Conservation (phyloP, 257 asterid genomes). For the Lantana camara region DNA sequence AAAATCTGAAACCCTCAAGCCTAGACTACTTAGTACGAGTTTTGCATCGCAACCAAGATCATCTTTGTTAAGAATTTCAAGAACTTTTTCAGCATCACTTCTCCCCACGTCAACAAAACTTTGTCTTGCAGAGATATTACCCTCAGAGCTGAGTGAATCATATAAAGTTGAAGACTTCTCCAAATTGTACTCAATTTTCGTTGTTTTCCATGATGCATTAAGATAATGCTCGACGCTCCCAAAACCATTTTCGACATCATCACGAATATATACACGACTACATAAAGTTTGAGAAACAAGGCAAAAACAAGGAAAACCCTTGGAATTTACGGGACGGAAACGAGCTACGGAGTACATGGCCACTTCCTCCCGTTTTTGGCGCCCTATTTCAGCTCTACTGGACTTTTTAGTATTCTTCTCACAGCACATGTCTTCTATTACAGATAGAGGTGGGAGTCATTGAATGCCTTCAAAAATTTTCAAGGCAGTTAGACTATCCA, state of each 20-base stretch:
- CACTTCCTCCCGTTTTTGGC: conserved; percentile 82
- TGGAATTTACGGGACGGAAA: conserved; percentile 45
- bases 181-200: conserved; percentile 33
- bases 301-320: conserved; percentile 39
- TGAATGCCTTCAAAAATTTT: conserved; percentile 78
- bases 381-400: conserved; percentile 72
- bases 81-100: conserved; percentile 58
- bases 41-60: conserved; percentile 75
- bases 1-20: conserved; percentile 71
- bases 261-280: conserved; percentile 38
- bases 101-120: conserved; percentile 50
- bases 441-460: conserved; percentile 85
- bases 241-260: conserved; percentile 61
- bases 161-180: conserved; percentile 31
- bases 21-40: conserved; percentile 50
- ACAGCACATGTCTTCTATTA: conserved; percentile 76
- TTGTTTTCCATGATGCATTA: conserved; percentile 64
- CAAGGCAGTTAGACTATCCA: conserved; percentile 83
- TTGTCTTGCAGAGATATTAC: conserved; percentile 39
- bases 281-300: conserved; percentile 55
- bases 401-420: conserved; percentile 63
- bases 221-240: conserved; percentile 67
- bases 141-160: conserved; percentile 33
- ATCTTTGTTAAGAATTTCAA: conserved; percentile 78
- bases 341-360: conserved; percentile 63